A percentile compares a stretch with the other conserved stretches of the same genome.
phyloP scores from a whole-genome alignment of 2,329 filamentous ascomycete species.

The Tolypocladium cylindrosporum region DNA sequence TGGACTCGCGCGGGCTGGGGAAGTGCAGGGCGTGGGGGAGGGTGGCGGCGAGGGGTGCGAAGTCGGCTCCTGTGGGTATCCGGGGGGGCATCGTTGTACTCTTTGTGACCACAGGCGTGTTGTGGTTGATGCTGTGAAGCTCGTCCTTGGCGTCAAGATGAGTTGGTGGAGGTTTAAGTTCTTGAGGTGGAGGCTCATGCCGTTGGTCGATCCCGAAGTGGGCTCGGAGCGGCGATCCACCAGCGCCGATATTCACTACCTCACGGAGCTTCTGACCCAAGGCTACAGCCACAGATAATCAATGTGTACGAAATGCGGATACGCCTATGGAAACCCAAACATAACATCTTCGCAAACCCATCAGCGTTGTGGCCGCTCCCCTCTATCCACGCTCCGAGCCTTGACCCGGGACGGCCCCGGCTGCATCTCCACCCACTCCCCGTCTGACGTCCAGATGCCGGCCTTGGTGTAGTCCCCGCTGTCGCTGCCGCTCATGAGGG shows the following conservation, averaged over 20 bases:
- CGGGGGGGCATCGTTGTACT: conserved; percentile 30
- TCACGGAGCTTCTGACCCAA: not conserved
- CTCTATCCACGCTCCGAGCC: conserved; percentile 12
- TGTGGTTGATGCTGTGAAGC: not conserved
- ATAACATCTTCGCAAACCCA: not conserved
- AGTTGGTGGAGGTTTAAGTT: not conserved
- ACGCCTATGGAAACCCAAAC: not conserved
- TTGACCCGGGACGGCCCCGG: conserved; percentile 45
- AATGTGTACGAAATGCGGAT: not conserved
- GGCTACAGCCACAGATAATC: not conserved
- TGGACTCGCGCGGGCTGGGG: conserved; percentile 45
- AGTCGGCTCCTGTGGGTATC: conserved; percentile 41
- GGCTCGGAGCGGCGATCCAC: not conserved
- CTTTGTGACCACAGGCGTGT: not conserved
- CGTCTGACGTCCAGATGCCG: conserved; percentile 55
- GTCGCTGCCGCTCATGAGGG: conserved; percentile 55
- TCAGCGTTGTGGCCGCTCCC: conserved; percentile 11
- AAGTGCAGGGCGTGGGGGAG: conserved; percentile 37
- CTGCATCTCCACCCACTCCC: conserved; percentile 57
- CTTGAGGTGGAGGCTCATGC: not conserved
- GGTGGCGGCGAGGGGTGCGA: conserved; percentile 29
- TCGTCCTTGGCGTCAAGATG: not conserved
- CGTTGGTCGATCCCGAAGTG: not conserved
- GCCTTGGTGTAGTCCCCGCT: conserved; percentile 67
- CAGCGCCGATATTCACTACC: not conserved